Conservation (phyloP, 2,329 filamentous ascomycete genomes). For the Pseudogymnoascus sp. region DNA sequence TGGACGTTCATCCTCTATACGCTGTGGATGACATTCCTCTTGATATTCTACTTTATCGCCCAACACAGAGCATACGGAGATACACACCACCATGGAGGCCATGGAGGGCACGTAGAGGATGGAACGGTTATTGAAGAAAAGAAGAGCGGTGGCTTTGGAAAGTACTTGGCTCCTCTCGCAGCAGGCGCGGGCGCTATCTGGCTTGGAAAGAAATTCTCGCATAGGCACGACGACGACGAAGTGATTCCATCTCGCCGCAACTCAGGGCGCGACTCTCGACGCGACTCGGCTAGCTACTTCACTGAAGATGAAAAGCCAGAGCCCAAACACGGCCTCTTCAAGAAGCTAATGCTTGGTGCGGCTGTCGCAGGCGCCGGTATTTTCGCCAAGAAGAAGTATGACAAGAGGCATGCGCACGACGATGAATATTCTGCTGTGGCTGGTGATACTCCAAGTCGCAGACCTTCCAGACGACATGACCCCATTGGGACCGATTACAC, state of each 20-base stretch:
- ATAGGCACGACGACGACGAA: conserved; percentile 32
- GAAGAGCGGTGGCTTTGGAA: conserved; percentile 34
- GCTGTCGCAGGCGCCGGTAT: conserved; percentile 57
- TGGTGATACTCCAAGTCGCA: conserved; percentile 51
- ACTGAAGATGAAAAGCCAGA: conserved; percentile 55
- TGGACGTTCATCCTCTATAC: conserved; percentile 80
- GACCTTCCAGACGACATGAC: conserved; percentile 31
- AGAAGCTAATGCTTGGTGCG: conserved; percentile 52
- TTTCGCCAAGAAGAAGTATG: conserved; percentile 52
- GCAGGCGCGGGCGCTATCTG: conserved; percentile 50
- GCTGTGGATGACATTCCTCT: conserved; percentile 64
- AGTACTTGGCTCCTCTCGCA: conserved; percentile 43
- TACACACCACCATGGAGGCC: conserved; percentile 18
- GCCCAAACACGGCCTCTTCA: conserved; percentile 46
- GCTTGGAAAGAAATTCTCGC: conserved; percentile 33
- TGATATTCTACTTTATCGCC: conserved; percentile 71
- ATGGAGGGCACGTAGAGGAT: conserved; percentile 22
- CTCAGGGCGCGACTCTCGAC: conserved; percentile 35
- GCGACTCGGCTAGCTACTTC: conserved; percentile 49
- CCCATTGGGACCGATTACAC: conserved; percentile 36
- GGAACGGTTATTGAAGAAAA: conserved; percentile 43
- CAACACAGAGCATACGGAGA: conserved; percentile 40
- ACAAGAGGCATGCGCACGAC: conserved; percentile 45
- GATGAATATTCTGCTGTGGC: conserved; percentile 58
- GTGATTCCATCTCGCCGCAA: conserved; percentile 45